These are phyloP conservation scores for Pythium sukuiense DNA, from an alignment of 352 stramenopile species.

Conservation along the genomic window DNA sequence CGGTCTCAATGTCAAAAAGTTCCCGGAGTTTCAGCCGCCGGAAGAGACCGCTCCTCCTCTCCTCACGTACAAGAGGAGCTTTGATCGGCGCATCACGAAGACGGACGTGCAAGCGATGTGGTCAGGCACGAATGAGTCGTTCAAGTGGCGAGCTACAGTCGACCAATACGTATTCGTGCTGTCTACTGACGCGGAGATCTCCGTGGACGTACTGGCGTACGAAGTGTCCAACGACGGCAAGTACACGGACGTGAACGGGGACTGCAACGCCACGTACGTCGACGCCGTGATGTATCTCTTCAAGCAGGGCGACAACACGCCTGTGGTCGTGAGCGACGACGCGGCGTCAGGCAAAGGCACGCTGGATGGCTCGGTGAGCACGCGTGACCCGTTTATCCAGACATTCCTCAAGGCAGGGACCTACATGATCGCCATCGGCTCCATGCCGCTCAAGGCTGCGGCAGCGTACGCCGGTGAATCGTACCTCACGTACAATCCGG, in stretches of 20 bases:
- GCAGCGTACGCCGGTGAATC: constrained; percentile 26
- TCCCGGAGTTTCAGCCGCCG: constrained; percentile 41
- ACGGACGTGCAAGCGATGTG: background rate
- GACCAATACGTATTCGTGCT: constrained; percentile 58
- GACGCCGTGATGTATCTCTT: constrained; percentile 68
- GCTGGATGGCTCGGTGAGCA: constrained; percentile 50
- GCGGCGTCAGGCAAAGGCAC: constrained; percentile 21
- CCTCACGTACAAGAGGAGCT: constrained; percentile 25
- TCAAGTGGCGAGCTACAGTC: constrained; percentile 33
- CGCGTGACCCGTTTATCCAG: constrained; percentile 45
- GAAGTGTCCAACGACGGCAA: constrained; percentile 56
- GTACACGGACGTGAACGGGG: constrained; percentile 62
- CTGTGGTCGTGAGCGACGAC: constrained; percentile 48
- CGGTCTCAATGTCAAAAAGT: constrained; percentile 37
- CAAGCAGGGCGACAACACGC: constrained; percentile 27
- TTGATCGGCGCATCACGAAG: constrained; percentile 36
- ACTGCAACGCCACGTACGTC: constrained; percentile 58
- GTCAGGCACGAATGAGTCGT: background rate
- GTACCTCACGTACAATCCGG: constrained; percentile 6
- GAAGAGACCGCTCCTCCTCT: constrained; percentile 13
- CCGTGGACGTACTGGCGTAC: constrained; percentile 57
- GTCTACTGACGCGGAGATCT: constrained; percentile 39
- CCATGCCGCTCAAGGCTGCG: constrained; percentile 31
- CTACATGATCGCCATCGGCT: constrained; percentile 44
- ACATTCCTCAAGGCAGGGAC: constrained; percentile 51